These are phyloP conservation scores for Anastatica hierochuntica DNA, from an alignment of 345 rosid genomes.

Conservation along the genomic window DNA sequence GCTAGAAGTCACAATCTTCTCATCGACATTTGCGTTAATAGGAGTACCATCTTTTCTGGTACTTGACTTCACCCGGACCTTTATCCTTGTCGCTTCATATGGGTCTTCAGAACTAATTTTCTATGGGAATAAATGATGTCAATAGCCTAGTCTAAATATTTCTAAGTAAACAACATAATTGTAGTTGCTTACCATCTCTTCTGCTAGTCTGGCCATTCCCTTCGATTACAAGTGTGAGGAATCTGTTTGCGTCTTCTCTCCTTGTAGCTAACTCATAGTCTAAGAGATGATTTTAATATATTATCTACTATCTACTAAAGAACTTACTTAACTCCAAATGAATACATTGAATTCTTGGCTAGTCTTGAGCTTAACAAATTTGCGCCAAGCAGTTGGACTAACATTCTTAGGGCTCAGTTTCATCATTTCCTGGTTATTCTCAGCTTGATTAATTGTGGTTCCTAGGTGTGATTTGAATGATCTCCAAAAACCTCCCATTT, in stretches of 20 bases:
- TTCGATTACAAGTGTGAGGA: background rate
- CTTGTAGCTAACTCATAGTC: background rate
- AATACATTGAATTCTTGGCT: background rate
- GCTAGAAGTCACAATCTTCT: background rate
- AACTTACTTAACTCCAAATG: background rate
- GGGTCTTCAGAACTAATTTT: background rate
- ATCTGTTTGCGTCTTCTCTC: background rate
- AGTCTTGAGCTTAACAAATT: background rate
- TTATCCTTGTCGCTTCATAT: background rate
- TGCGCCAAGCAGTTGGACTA: background rate
- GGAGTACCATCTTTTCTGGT: background rate
- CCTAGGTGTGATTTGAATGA: background rate
- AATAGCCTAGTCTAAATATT: too few species aligned
- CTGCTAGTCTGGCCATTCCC: background rate
- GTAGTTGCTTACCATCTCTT: background rate
- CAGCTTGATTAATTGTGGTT: background rate
- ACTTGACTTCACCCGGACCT: background rate
- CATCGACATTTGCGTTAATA: background rate
- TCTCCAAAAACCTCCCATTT: background rate
- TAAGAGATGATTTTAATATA: background rate
- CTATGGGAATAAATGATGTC: background rate
- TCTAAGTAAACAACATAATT: background rate
- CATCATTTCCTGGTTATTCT: background rate
- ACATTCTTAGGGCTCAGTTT: background rate
- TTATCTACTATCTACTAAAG: background rate